A percentile compares a stretch with the other conserved stretches of the same genome.
Evolutionary conservation across 257 asterid species (phyloP).

Genomic region (Primulina tabacum): DNA sequence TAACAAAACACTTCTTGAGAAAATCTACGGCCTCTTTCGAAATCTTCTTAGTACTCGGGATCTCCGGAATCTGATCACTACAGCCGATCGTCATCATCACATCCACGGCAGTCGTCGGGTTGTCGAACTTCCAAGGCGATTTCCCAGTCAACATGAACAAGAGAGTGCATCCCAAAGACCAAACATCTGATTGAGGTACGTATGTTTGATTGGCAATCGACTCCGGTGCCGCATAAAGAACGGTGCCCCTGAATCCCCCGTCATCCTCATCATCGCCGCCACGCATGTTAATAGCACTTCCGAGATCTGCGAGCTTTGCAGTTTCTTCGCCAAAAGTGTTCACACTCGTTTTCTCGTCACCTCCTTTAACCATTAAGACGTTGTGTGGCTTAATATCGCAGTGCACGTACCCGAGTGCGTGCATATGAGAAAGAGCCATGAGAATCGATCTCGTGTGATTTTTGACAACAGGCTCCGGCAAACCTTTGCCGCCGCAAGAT

Average conservation of each 20-base stretch:
- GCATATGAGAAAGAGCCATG: slow-evolving; percentile 24
- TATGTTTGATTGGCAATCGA: slow-evolving; percentile 16
- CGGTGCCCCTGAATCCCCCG: slow-evolving; percentile 25
- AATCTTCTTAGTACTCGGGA: background rate
- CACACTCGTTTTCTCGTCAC: background rate
- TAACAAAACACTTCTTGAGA: slow-evolving; percentile 16
- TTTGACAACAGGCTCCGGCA: slow-evolving; percentile 22
- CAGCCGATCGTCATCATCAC: slow-evolving; percentile 21
- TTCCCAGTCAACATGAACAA: slow-evolving; percentile 22
- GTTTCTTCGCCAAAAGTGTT: background rate
- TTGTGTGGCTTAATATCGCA: slow-evolving; percentile 32
- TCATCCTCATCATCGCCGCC: background rate
- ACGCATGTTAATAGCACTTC: slow-evolving; percentile 1
- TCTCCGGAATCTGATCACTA: slow-evolving; percentile 20
- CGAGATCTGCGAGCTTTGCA: slow-evolving; percentile 27
- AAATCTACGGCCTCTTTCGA: slow-evolving; percentile 25
- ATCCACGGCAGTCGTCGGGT: background rate
- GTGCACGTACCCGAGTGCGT: slow-evolving; percentile 23
- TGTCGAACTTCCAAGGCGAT: slow-evolving; percentile 16
- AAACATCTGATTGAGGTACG: slow-evolving; percentile 26
- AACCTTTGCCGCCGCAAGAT: background rate
- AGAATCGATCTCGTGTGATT: slow-evolving; percentile 18
- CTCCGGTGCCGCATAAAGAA: slow-evolving; percentile 31
- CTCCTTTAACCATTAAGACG: slow-evolving; percentile 14
- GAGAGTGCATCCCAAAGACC: slow-evolving; percentile 29